Percentiles rank a stretch among this genome's conserved stretches.
These are phyloP conservation scores for Tilletiopsis washingtonensis DNA, from an alignment of 1,284 basidiomycete species.

Conservation along the genomic window DNA sequence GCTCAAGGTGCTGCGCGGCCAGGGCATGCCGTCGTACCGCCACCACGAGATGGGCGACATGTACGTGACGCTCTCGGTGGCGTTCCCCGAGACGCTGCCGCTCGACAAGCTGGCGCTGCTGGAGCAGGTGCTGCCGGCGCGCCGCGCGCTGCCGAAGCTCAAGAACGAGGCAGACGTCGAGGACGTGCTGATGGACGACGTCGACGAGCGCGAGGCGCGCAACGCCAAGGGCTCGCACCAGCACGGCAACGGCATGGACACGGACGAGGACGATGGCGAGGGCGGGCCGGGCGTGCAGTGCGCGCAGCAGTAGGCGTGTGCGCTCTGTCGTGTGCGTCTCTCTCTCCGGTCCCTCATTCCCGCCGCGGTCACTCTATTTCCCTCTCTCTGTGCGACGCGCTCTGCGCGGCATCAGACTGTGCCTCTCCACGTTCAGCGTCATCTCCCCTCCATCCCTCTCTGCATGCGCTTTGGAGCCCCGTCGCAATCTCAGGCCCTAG, in stretches of 20 bases:
- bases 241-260: conserved; percentile 62
- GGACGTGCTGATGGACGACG: conserved; percentile 76
- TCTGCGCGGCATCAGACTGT: no score
- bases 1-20: conserved; percentile 82
- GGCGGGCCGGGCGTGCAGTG: conserved; percentile 42
- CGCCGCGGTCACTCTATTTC: no score
- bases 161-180: conserved; percentile 64
- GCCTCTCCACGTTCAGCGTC: no score
- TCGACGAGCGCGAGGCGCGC: conserved; percentile 66
- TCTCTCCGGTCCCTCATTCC: background rate
- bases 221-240: conserved; percentile 43
- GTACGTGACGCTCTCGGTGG: conserved; percentile 76
- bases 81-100: conserved; percentile 79
- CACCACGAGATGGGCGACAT: conserved; percentile 96
- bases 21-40: conserved; percentile 97
- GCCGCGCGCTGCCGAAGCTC: conserved; percentile 63
- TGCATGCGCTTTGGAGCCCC: no score
- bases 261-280: conserved; percentile 57
- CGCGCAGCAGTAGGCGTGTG: conserved; percentile 28
- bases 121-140: conserved; percentile 77
- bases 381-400: no score
- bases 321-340: background rate
- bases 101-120: conserved; percentile 63
- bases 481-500: no score
- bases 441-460: no score